Percentiles rank a stretch among this genome's conserved stretches.
Evolutionary conservation across 2,329 filamentous ascomycete species (phyloP).

Genomic region (Cordyceps farinosa): DNA sequence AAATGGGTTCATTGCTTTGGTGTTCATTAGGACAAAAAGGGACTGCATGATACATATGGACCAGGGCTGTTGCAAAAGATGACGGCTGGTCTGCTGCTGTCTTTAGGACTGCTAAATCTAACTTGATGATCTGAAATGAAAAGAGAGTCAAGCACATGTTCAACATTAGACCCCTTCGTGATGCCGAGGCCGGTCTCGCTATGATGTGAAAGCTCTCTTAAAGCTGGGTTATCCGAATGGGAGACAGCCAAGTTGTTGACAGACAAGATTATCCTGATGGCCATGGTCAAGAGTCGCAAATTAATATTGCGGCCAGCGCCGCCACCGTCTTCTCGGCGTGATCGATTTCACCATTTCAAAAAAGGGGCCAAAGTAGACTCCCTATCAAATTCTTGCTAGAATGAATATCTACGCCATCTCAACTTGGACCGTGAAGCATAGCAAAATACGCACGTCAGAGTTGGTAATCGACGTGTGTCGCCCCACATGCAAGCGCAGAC

Average conservation of each 20-base stretch:
- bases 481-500: slow-evolving; percentile 13
- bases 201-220: not conserved
- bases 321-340: too few relatives aligned
- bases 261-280: too few relatives aligned
- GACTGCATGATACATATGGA: slow-evolving; percentile 46
- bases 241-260: too few relatives aligned
- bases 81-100: slow-evolving; percentile 45
- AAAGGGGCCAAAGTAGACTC: too few relatives aligned
- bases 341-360: too few relatives aligned
- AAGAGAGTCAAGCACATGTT: slow-evolving; percentile 35
- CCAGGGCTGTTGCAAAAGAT: slow-evolving; percentile 25
- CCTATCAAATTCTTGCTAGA: too few relatives aligned
- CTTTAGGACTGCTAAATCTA: slow-evolving; percentile 40
- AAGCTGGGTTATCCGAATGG: too few relatives aligned
- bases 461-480: not conserved
- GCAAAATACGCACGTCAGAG: slow-evolving; percentile 9
- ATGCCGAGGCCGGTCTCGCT: not conserved
- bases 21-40: slow-evolving; percentile 49
- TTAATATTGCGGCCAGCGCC: too few relatives aligned
- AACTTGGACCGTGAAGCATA: not conserved
- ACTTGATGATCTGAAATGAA: slow-evolving; percentile 46
- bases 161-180: not conserved
- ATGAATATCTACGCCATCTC: not conserved
- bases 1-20: slow-evolving; percentile 48
- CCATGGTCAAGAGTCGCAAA: too few relatives aligned